Base-by-base conservation (phyloP, 2,329 filamentous ascomycete genomes). In the Pyrenochaeta sp. region DNA sequence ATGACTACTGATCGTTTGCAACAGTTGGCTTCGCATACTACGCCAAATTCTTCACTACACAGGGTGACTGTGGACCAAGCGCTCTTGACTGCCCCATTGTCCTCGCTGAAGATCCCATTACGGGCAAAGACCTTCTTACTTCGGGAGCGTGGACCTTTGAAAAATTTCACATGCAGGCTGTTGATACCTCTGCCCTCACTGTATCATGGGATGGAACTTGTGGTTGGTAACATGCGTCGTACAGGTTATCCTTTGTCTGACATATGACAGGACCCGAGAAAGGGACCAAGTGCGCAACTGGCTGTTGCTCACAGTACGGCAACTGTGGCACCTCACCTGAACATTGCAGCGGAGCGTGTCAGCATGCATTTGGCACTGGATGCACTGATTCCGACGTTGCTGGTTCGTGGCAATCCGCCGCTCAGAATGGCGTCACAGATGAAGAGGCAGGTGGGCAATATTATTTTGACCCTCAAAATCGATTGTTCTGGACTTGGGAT, bases 401-500 rank as follows among this genome's bases (percentile, higher is more conserved):
- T 1, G 75, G 70, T 2, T 90, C 87, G 0, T 91, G 89, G 67
- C 71, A 77, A 14, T 80, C 78, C 12, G 88, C 90, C 0, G 68
- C 79, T 44, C 63, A 74, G 0, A 58, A 82, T 9, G 87, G 86
- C 1, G 68, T 69, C 41, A 86, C 85, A 27, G 89, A 92, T 58
- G 72, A 81, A 1, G 60, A 75, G 1, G 74, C 77, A 2, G 89
- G 88, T 17, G 90, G 88, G 0, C 83, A 87, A 68, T 91, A 88
- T 69, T 91, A 85, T 74, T 90, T 84, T 80, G 90, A 92, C 66
- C 54, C 69, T 0, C 58, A 76, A 4, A 79, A 85, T 60, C 75
- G 82, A 48, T 69, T 88, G 27, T 92, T 89, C 82, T 92, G 90
- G 90, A 87, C 87, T 0, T 92, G 87, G 79, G 90, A 92, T 55